phyloP scores from a whole-genome alignment of 2,329 filamentous ascomycete genomes.

The Colletotrichum ledebouriae region DNA sequence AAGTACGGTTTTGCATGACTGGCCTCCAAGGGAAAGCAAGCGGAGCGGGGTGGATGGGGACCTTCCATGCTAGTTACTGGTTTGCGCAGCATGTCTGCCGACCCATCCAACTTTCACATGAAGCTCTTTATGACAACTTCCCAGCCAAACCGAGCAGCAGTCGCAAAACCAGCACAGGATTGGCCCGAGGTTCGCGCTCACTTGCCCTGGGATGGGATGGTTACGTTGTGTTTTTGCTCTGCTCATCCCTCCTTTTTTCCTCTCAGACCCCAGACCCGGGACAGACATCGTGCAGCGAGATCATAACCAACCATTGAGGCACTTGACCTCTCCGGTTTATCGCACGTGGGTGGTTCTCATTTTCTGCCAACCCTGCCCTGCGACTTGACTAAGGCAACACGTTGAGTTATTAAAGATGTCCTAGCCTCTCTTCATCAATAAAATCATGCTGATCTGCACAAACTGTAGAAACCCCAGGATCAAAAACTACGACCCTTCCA shows the following conservation, averaged over 20 bases:
- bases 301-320: background rate
- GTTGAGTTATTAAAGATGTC: no score
- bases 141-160: background rate
- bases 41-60: background rate
- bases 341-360: no score
- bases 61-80: background rate
- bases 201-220: background rate
- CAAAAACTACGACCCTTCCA: background rate
- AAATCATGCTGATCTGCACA: background rate
- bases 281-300: background rate
- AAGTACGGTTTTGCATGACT: no score
- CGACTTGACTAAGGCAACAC: background rate
- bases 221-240: slow-evolving; percentile 7
- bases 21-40: background rate
- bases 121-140: slow-evolving; percentile 13
- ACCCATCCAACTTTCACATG: slow-evolving; percentile 30
- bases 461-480: background rate
- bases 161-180: slow-evolving; percentile 10
- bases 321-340: no score
- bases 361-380: background rate
- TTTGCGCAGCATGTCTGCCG: background rate
- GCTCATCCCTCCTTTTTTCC: background rate
- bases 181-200: slow-evolving; percentile 26
- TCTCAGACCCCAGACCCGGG: background rate
- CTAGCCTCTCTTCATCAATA: no score